Evolutionary conservation across 345 rosid genomes (phyloP).

Genomic region (Linum lewisii): DNA sequence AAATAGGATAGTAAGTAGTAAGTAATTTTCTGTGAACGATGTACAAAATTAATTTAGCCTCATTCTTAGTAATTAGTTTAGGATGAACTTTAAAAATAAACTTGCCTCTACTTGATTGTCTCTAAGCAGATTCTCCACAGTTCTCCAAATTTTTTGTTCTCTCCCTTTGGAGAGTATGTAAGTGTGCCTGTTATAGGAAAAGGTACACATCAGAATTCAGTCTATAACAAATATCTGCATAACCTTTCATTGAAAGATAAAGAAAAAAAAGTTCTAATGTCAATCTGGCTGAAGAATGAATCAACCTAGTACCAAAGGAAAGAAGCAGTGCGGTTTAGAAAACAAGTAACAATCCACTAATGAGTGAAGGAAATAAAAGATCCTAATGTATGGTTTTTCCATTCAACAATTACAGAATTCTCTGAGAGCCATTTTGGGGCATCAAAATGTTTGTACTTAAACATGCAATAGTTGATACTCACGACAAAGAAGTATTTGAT

Average conservation of each 20-base stretch:
- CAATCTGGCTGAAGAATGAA: neutral
- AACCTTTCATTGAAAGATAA: neutral
- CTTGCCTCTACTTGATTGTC: conserved; percentile 99
- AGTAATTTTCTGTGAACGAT: too few relatives aligned
- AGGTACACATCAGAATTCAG: conserved; percentile 9
- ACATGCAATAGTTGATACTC: neutral
- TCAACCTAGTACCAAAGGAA: conserved; percentile 2
- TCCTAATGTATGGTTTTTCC: too few relatives aligned
- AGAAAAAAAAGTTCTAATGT: neutral
- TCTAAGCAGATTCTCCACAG: conserved; percentile 67
- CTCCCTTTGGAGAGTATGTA: conserved; percentile 61
- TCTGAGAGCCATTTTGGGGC: too few relatives aligned
- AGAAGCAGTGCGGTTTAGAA: neutral
- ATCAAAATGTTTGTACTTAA: too few relatives aligned
- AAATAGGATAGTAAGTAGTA: too few relatives aligned
- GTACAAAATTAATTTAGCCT: neutral
- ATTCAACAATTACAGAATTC: too few relatives aligned
- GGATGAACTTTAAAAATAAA: conserved; percentile 11
- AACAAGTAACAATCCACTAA: conserved; percentile 6
- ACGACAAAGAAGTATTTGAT: neutral
- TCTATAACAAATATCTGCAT: conserved; percentile 1
- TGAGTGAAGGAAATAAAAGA: neutral
- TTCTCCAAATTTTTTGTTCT: conserved; percentile 71
- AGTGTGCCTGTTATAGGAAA: conserved; percentile 55
- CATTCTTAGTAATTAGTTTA: neutral